Percentiles rank a stretch among this genome's conserved stretches.
These are phyloP conservation scores for Amesomyces nigricolor DNA, from an alignment of 2,329 filamentous ascomycete genomes.

Conservation along the genomic window DNA sequence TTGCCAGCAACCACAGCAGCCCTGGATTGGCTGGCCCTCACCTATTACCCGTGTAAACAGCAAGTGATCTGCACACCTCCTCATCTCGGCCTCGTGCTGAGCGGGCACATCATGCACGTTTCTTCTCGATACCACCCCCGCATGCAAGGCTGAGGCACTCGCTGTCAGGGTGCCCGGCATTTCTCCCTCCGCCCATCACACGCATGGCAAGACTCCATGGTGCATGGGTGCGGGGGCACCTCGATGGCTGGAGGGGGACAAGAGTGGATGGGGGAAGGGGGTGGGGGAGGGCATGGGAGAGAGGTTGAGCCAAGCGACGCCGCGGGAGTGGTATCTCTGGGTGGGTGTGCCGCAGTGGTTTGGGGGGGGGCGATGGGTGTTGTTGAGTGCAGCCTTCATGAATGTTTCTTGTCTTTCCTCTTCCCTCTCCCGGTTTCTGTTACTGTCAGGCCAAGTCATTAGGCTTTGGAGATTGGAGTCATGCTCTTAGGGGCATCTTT, in stretches of 20 bases:
- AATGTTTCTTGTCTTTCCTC: background rate
- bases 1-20: no score
- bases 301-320: no score
- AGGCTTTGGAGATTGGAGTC: background rate
- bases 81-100: background rate
- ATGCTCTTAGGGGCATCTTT: background rate
- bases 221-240: background rate
- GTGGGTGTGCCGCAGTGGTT: no score
- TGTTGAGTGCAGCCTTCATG: background rate
- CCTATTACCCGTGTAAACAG: background rate
- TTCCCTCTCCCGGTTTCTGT: background rate
- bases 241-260: background rate
- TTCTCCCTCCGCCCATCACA: background rate
- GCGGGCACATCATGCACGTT: background rate
- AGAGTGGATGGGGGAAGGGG: background rate
- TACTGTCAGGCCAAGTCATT: background rate
- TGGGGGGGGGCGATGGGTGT: no score
- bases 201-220: background rate
- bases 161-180: background rate
- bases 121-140: constrained; percentile 2
- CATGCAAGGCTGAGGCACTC: constrained; percentile 18
- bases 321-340: background rate
- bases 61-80: background rate
- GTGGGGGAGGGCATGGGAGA: background rate
- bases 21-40: no score